A percentile compares a stretch with the other conserved stretches of the same genome.
Evolutionary conservation across 305 asterid species (phyloP).

Genomic region (Fraxinus platypoda): DNA sequence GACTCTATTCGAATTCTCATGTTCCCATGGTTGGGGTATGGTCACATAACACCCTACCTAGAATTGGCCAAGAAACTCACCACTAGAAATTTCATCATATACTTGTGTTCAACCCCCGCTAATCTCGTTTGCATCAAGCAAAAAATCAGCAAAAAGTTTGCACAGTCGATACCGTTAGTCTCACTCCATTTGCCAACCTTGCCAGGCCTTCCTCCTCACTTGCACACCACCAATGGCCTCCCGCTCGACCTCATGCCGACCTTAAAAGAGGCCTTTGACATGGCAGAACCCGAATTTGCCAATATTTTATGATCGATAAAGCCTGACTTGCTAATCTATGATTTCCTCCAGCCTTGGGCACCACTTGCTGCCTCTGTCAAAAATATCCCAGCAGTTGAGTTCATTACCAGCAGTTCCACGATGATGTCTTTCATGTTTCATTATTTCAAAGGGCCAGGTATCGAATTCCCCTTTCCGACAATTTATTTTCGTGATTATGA

Average conservation of each 20-base stretch:
- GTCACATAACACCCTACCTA: not conserved
- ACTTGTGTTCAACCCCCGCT: not conserved
- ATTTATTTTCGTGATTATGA: not conserved
- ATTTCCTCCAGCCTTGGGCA: not conserved
- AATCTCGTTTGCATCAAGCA: not conserved
- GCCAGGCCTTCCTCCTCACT: not conserved
- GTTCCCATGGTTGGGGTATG: not conserved
- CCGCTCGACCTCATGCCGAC: not conserved
- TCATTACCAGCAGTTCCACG: not conserved
- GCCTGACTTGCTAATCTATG: not conserved
- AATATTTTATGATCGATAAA: not conserved
- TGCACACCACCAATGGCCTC: not conserved
- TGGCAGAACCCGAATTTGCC: not conserved
- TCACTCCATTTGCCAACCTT: not conserved
- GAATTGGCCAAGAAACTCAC: constrained; percentile 40
- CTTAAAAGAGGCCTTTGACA: not conserved
- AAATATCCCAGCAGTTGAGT: not conserved
- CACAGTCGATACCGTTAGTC: not conserved
- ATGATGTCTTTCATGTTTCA: not conserved
- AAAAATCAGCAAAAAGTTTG: constrained; percentile 21
- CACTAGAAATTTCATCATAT: constrained; percentile 19
- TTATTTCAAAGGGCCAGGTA: not conserved
- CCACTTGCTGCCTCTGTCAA: not conserved
- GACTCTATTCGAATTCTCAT: not conserved
- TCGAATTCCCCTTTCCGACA: not conserved